Conservation (phyloP, 2,329 filamentous ascomycete species). For the Clonostachys byssicola region DNA sequence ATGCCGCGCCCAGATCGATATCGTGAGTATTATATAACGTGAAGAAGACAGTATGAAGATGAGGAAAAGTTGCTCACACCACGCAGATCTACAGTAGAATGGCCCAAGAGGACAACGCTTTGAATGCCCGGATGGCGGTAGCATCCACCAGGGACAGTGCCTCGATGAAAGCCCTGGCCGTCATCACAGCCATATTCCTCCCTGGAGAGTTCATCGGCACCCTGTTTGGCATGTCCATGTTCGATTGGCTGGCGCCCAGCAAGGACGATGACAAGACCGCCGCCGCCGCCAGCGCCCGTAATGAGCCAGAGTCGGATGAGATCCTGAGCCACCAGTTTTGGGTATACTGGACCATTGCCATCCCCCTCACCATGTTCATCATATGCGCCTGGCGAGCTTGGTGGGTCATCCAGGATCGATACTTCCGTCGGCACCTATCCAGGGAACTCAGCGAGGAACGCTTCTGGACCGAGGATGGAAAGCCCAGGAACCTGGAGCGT, state of each 20-base stretch:
- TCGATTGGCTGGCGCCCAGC: conserved; percentile 34
- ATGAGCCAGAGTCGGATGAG: conserved; percentile 10
- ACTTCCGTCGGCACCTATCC: conserved; percentile 37
- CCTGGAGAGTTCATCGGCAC: conserved; percentile 40
- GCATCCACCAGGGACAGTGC: conserved; percentile 35
- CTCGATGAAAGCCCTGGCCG: conserved; percentile 41
- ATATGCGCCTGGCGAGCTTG: conserved; percentile 36
- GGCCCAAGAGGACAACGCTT: conserved; percentile 42
- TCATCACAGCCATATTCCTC: conserved; percentile 42
- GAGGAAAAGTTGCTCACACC: conserved; percentile 1
- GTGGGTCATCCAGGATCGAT: conserved; percentile 42
- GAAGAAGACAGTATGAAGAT: not conserved
- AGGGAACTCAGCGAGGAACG: conserved; percentile 41
- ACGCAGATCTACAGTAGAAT: conserved; percentile 40
- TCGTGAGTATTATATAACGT: conserved; percentile 20
- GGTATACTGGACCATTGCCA: conserved; percentile 39
- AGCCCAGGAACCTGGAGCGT: conserved; percentile 32
- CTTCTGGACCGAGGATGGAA: conserved; percentile 40
- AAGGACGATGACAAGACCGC: conserved; percentile 15
- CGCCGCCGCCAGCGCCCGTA: not conserved
- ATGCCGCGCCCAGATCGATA: conserved; percentile 40
- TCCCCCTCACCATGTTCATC: conserved; percentile 36
- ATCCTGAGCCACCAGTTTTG: conserved; percentile 35
- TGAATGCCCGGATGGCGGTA: conserved; percentile 34
- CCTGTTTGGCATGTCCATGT: conserved; percentile 42